These are phyloP conservation scores for Ogataea glucozyma DNA, from an alignment of 805 yeast genomes.

Conservation along the genomic window DNA sequence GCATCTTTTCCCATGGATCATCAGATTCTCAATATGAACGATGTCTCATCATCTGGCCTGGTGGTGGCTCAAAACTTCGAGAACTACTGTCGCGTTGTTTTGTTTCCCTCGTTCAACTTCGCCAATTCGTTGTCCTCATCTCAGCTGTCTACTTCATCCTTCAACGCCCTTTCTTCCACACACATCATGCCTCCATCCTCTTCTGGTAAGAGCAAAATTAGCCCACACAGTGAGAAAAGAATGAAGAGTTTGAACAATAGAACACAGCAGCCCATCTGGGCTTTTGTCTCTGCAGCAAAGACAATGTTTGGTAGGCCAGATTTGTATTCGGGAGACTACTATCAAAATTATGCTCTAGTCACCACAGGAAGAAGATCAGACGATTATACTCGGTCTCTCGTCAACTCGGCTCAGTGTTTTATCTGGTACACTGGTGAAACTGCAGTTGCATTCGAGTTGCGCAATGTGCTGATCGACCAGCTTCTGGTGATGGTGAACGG, in stretches of 20 bases:
- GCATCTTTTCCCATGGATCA: slow-evolving; percentile 36
- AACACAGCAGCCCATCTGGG: slow-evolving; percentile 53
- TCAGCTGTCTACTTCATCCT: slow-evolving; percentile 1
- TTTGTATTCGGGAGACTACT: slow-evolving; percentile 43
- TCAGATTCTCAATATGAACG: slow-evolving; percentile 34
- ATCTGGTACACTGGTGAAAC: slow-evolving; percentile 55
- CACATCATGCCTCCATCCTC: slow-evolving; percentile 1
- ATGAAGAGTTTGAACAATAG: slow-evolving; percentile 22
- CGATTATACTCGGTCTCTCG: slow-evolving; percentile 27
- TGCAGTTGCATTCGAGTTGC: slow-evolving; percentile 50
- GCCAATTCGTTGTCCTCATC: slow-evolving; percentile 8
- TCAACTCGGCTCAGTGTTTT: slow-evolving; percentile 36
- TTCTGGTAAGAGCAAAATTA: slow-evolving; percentile 19
- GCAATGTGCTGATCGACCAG: slow-evolving; percentile 44
- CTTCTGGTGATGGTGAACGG: slow-evolving; percentile 59
- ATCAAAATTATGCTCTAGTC: slow-evolving; percentile 39
- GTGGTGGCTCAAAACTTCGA: slow-evolving; percentile 43
- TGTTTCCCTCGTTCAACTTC: slow-evolving; percentile 28
- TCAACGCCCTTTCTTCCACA: neutral
- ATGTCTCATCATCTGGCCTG: slow-evolving; percentile 36
- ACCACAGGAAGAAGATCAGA: slow-evolving; percentile 37
- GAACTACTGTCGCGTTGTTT: slow-evolving; percentile 36
- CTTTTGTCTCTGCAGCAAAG: slow-evolving; percentile 50
- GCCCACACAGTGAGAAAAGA: slow-evolving; percentile 29
- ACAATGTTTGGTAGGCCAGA: slow-evolving; percentile 49